Percentiles rank a stretch among this genome's conserved stretches.
Conservation (phyloP, 2,329 filamentous ascomycete species). For the Alternaria arbusti region DNA sequence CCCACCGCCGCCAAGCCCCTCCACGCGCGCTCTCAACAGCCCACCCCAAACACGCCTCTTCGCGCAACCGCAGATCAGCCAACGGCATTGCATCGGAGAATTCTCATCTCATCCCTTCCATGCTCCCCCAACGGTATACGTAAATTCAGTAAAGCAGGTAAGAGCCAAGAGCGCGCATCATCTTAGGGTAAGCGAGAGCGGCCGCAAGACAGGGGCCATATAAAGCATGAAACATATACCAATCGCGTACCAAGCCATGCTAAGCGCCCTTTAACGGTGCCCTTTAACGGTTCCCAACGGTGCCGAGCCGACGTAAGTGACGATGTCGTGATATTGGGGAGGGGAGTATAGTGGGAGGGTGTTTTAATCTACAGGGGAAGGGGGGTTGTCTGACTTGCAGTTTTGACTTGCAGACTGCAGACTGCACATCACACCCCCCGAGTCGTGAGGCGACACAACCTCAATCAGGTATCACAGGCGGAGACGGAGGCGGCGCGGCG, state of each 20-base stretch:
- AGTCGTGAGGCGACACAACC: neutral
- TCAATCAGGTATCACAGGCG: neutral
- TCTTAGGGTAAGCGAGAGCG: neutral
- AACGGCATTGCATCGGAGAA: conserved; percentile 12
- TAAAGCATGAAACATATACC: neutral
- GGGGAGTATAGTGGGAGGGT: neutral
- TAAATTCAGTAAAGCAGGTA: neutral
- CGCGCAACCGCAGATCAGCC: neutral
- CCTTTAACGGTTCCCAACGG: neutral
- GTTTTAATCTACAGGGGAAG: neutral
- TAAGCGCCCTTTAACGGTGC: neutral
- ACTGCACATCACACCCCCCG: neutral
- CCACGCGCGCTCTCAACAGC: neutral
- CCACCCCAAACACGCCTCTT: neutral
- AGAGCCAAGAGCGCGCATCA: neutral
- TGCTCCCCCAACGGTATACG: neutral
- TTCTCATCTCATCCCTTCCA: neutral
- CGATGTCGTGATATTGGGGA: neutral
- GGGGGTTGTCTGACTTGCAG: neutral
- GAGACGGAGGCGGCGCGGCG: neutral
- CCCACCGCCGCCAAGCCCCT: neutral
- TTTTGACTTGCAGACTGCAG: neutral
- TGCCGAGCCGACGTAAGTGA: neutral
- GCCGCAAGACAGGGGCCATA: neutral
- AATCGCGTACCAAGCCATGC: neutral